Evolutionary conservation across 352 stramenopile species (phyloP), one percentile per base, ranked within the genome.

Genomic region (Aphanomyces euteiches): DNA sequence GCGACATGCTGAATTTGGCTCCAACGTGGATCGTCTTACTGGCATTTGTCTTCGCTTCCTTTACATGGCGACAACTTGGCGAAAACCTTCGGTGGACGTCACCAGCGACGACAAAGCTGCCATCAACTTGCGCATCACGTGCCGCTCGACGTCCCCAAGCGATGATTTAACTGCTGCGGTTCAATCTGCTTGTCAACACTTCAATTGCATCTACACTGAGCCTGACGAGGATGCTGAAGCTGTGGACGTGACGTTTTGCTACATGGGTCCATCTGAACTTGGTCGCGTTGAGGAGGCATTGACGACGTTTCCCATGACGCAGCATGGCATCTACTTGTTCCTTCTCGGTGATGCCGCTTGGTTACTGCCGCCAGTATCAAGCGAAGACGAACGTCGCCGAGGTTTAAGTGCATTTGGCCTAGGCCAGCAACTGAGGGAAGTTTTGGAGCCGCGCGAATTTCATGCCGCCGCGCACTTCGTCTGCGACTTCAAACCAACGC

Each of bases 371-470:
- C 77, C 81, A 0, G 71, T 71, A 19, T 79, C 75, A 28, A 78
- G 82, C 34, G 87, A 92, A 53, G 71, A 76, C 3, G 84, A 91
- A 66, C 73, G 79, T 1, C 38, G 84, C 50, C 77, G 87, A 36
- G 84, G 84, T 15, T 74, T 95, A 7, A 91, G 84, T 64, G 85
- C 84, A 59, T 91, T 95, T 70, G 87, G 85, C 28, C 89, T 93
- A 64, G 89, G 85, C 5, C 87, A 92, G 61, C 74, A 87, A 41
- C 77, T 95, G 13, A 75, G 77, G 19, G 84, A 78, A 28, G 67
- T 83, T 66, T 76, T 87, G 12, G 63, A 78, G 34, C 65, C 74
- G 1, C 82, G 77, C 2, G 57, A 74, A 28, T 91, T 88, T 72
- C 65, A 74, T 39, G 84, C 80, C 0, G 69, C 90, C 38, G 79